Base-by-base conservation (phyloP, 805 yeast genomes). In the Pichia sporocuriosa region DNA sequence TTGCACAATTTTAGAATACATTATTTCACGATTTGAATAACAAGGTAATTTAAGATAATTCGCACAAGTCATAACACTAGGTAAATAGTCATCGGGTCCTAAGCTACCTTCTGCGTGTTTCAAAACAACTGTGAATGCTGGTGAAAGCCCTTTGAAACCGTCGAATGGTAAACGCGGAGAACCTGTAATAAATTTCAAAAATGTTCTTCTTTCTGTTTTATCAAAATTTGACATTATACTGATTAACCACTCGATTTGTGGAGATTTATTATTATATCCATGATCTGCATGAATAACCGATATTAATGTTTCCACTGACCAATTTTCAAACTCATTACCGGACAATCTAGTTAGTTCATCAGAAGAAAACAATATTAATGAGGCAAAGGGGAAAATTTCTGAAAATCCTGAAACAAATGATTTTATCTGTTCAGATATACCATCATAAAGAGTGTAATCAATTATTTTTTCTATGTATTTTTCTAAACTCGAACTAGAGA, bases 1-100 rank as follows among this genome's bases (percentile, higher is more conserved):
- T 45, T 76, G 82, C 11, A 62, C 38, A 7, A 93, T 62, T 39
- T 83, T 68, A 25, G 67, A 57, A 37, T 59, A 66, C 81, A 93
- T 71, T 2, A 84, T 61, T 15, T 69, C 78, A 44, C 70, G 72
- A 27, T 73, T 65, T 3, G 86, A 72, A 57, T 90, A 93, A 48
- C 83, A 75, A 5, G 98, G 97, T 17, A 93, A 65, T 59, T 90
- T 90, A 50, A 90, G 69, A 57, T 90, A 93, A 58, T 90, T 90
- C 3, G 95, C 97, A 67, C 98, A 90, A 0, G 98, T 90, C 98
- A 90, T 90, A 3, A 93, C 98, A 63, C 96, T 86, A 2, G 98
- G 97, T 43, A 93, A 68, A 55, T 82, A 88, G 46, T 80, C 87
- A 60, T 90, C 95, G 5, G 84, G 73, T 11, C 65, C 61, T 21